phyloP scores from a whole-genome alignment of 805 yeast genomes.

The Lipomyces orientalis region DNA sequence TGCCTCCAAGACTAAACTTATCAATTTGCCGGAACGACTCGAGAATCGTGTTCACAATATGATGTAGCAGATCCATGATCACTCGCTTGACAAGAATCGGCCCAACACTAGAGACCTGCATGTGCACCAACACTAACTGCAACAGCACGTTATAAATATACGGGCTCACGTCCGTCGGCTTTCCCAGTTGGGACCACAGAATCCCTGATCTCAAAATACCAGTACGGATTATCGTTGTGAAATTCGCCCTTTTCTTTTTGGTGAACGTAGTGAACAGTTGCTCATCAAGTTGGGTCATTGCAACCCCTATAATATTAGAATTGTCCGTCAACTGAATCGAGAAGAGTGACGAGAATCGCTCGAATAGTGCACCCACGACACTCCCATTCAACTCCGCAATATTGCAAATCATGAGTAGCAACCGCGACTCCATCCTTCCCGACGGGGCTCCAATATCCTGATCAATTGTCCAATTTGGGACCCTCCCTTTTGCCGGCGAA shows the following conservation, averaged over 20 bases:
- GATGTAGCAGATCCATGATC: slow-evolving; percentile 54
- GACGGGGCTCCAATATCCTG: neutral
- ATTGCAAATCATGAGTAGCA: slow-evolving; percentile 61
- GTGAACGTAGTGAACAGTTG: slow-evolving; percentile 61
- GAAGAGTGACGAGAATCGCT: slow-evolving; percentile 58
- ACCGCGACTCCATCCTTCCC: slow-evolving; percentile 54
- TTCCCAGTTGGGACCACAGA: slow-evolving; percentile 51
- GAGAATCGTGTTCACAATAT: slow-evolving; percentile 48
- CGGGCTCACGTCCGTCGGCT: slow-evolving; percentile 50
- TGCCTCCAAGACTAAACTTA: slow-evolving; percentile 53
- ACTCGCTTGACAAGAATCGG: slow-evolving; percentile 54
- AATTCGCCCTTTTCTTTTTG: slow-evolving; percentile 53
- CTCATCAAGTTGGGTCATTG: slow-evolving; percentile 56
- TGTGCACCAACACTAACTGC: slow-evolving; percentile 57
- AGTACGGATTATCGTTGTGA: slow-evolving; percentile 50
- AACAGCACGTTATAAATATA: slow-evolving; percentile 58
- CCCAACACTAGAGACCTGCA: slow-evolving; percentile 57
- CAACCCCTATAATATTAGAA: slow-evolving; percentile 52
- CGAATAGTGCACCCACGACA: slow-evolving; percentile 57
- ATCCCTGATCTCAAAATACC: slow-evolving; percentile 48
- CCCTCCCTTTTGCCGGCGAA: neutral
- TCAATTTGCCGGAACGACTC: slow-evolving; percentile 53
- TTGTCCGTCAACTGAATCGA: slow-evolving; percentile 53
- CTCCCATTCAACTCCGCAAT: slow-evolving; percentile 54
- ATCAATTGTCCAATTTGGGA: neutral